phyloP scores from a whole-genome alignment of 768 basidiomycete genomes.

The Hygrocybe coccinea region DNA sequence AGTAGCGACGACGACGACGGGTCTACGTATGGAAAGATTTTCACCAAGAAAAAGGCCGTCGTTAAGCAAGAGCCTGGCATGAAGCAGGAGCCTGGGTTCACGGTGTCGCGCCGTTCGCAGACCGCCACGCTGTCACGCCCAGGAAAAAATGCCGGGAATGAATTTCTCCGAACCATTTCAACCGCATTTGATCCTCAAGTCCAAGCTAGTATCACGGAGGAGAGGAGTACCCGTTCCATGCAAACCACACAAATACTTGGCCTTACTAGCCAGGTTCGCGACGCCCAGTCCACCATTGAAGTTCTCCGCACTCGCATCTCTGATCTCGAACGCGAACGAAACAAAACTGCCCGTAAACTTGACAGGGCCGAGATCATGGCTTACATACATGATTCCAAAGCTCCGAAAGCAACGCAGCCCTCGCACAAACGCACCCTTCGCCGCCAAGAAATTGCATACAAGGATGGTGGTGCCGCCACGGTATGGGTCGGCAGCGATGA shows the following conservation, averaged over 20 bases:
- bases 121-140: not conserved
- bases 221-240: not conserved
- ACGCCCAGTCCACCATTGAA: not conserved
- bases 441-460: slow-evolving; percentile 10
- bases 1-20: not conserved
- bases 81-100: not conserved
- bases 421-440: not conserved
- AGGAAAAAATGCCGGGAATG: slow-evolving; percentile 1
- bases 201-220: not conserved
- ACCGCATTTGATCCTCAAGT: not conserved
- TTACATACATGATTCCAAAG: not conserved
- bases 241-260: too few species aligned
- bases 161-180: not conserved
- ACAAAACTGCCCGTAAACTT: not conserved
- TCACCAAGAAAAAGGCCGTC: not conserved
- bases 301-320: not conserved
- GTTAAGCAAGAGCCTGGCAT: not conserved
- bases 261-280: not conserved
- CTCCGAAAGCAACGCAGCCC: not conserved
- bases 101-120: too few species aligned
- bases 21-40: not conserved
- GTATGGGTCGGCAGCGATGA: slow-evolving; percentile 7
- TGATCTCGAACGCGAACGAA: not conserved
- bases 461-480: slow-evolving; percentile 9
- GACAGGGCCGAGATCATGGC: not conserved